Evolutionary conservation across 2,329 filamentous ascomycete species (phyloP).

Genomic region (Apiospora hydei): DNA sequence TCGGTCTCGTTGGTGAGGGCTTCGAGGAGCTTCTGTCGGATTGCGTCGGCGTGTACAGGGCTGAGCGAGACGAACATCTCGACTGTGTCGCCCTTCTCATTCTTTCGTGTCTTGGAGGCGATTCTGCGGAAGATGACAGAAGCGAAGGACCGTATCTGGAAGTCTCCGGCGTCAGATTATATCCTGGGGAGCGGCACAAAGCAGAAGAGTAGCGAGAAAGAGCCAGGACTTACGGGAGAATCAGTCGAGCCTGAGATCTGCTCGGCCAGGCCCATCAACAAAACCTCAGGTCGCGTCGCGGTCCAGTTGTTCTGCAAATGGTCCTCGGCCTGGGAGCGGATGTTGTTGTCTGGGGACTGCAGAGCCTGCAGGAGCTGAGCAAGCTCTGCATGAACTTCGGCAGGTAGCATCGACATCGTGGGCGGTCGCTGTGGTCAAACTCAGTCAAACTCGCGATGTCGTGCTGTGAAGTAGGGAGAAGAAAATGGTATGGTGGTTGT

Average conservation of each 20-base stretch:
- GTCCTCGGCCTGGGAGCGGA: conserved; percentile 87
- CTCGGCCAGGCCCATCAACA: conserved; percentile 93
- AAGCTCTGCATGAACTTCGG: conserved; percentile 85
- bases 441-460: conserved; percentile 22
- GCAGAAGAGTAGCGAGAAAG: conserved; percentile 11
- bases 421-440: conserved; percentile 13
- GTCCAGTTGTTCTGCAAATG: conserved; percentile 93
- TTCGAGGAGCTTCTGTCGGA: conserved; percentile 84
- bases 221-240: conserved; percentile 64
- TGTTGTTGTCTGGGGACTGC: conserved; percentile 86
- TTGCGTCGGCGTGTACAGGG: conserved; percentile 75
- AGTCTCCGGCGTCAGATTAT: background rate
- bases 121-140: conserved; percentile 95
- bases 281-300: conserved; percentile 77
- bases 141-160: conserved; percentile 87
- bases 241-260: conserved; percentile 84
- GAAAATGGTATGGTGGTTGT: conserved; percentile 2
- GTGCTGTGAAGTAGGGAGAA: conserved; percentile 6
- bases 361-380: conserved; percentile 86
- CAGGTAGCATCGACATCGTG: conserved; percentile 83
- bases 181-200: background rate
- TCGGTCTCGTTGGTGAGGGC: conserved; percentile 76
- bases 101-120: conserved; percentile 86
- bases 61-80: conserved; percentile 87
- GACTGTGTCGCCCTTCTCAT: conserved; percentile 71